Evolutionary conservation across 306 rosid genomes (phyloP).

Genomic region (Trichosanthes cucumerina): DNA sequence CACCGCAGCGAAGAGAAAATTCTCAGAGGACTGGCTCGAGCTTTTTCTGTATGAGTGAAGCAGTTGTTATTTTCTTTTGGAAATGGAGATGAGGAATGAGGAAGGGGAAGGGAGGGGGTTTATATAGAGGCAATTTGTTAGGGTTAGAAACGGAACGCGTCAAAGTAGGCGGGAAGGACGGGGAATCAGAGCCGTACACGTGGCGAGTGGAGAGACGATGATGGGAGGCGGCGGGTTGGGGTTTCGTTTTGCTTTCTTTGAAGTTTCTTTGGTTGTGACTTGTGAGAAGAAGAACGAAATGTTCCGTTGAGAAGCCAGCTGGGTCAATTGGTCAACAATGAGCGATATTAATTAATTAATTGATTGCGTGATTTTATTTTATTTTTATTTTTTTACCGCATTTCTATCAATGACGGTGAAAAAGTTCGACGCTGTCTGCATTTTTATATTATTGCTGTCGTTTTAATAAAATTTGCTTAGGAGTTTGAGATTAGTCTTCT

Average conservation of each 20-base stretch:
- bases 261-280: neutral
- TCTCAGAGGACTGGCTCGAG: neutral
- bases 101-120: neutral
- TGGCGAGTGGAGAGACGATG: neutral
- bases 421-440: too few species aligned
- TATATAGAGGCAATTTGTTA: neutral
- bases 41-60: neutral
- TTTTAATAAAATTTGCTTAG: too few species aligned
- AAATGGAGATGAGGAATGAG: neutral
- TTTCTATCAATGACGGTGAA: too few species aligned
- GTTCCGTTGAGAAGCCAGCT: neutral
- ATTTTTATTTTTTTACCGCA: too few species aligned
- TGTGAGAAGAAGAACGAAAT: neutral
- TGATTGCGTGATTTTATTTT: too few species aligned
- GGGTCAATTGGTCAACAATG: neutral
- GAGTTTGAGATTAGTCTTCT: too few species aligned
- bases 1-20: neutral
- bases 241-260: neutral
- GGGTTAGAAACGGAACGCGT: neutral
- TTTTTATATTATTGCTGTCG: too few species aligned
- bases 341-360: neutral
- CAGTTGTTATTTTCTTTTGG: neutral
- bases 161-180: neutral
- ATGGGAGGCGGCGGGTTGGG: slow-evolving; percentile 10
- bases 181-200: neutral